Conservation (phyloP, 1,284 basidiomycete genomes). For the Sphaerobolus stellatus region DNA sequence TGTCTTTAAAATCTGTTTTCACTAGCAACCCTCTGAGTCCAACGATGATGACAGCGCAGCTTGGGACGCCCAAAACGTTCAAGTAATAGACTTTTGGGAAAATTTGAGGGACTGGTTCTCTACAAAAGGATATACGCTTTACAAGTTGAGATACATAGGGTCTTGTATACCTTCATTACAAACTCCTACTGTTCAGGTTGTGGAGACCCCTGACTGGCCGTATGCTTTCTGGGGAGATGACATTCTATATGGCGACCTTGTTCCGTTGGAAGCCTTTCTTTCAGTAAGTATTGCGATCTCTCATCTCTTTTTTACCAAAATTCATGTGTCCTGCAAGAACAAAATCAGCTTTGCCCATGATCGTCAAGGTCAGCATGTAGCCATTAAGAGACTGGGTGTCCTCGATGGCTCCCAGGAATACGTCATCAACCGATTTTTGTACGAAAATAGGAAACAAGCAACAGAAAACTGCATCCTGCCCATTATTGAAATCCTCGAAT, state of each 20-base stretch:
- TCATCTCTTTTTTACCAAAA: too few species aligned
- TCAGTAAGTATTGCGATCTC: too few species aligned
- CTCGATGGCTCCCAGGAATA: not conserved
- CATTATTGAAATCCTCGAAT: not conserved
- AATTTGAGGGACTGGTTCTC: not conserved
- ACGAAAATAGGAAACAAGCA: not conserved
- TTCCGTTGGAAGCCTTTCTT: not conserved
- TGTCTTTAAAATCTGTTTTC: too few species aligned
- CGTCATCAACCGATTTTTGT: not conserved
- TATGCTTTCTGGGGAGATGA: not conserved
- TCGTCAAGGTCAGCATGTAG: not conserved
- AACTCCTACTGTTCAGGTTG: not conserved
- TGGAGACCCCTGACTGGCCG: not conserved
- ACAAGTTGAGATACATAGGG: not conserved
- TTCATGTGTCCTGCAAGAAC: not conserved
- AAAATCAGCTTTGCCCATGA: not conserved
- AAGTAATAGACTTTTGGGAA: not conserved
- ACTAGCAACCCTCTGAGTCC: too few species aligned
- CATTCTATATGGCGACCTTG: not conserved
- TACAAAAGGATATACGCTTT: not conserved
- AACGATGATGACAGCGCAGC: too few species aligned
- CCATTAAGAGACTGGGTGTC: not conserved
- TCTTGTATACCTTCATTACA: not conserved
- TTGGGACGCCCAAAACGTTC: not conserved
- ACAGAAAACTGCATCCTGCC: not conserved